These are phyloP conservation scores for Aspergillus eucalypticola DNA, from an alignment of 2,329 filamentous ascomycete species.

Conservation along the genomic window DNA sequence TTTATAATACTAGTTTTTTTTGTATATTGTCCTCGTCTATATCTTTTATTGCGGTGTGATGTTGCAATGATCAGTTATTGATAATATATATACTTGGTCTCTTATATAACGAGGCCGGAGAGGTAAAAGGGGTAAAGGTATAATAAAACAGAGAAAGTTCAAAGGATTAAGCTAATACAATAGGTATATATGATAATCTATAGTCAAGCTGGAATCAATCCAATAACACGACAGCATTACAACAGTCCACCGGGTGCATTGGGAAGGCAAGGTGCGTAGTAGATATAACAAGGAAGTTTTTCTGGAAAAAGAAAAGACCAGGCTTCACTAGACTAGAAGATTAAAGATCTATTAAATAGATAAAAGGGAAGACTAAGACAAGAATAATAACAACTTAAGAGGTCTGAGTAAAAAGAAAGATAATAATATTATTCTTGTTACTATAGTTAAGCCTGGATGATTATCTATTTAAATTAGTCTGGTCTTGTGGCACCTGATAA, in stretches of 20 bases:
- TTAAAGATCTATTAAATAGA: neutral
- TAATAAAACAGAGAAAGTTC: conserved; percentile 2
- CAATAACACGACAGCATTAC: conserved; percentile 8
- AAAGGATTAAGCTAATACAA: neutral
- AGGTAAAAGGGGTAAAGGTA: conserved; percentile 3
- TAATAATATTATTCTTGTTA: neutral
- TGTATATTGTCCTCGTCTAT: conserved; percentile 12
- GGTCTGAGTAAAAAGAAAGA: neutral
- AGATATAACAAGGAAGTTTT: neutral
- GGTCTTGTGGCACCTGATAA: too few relatives aligned
- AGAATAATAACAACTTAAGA: neutral
- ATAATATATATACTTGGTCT: conserved; percentile 15
- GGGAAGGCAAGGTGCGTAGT: neutral
- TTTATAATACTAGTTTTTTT: conserved; percentile 1
- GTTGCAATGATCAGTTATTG: conserved; percentile 15
- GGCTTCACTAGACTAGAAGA: neutral
- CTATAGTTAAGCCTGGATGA: neutral
- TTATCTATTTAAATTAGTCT: conserved; percentile 6
- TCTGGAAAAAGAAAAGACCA: neutral
- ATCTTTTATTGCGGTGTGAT: conserved; percentile 1
- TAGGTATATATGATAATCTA: too few relatives aligned
- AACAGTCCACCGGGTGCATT: neutral
- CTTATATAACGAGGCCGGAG: conserved; percentile 19
- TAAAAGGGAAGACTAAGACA: neutral
- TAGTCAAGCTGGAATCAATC: too few relatives aligned